A percentile compares a stretch with the other conserved stretches of the same genome.
These are phyloP conservation scores for Rhizopus microsporus DNA, from an alignment of 371 early-diverging fungal genomes.

Conservation along the genomic window DNA sequence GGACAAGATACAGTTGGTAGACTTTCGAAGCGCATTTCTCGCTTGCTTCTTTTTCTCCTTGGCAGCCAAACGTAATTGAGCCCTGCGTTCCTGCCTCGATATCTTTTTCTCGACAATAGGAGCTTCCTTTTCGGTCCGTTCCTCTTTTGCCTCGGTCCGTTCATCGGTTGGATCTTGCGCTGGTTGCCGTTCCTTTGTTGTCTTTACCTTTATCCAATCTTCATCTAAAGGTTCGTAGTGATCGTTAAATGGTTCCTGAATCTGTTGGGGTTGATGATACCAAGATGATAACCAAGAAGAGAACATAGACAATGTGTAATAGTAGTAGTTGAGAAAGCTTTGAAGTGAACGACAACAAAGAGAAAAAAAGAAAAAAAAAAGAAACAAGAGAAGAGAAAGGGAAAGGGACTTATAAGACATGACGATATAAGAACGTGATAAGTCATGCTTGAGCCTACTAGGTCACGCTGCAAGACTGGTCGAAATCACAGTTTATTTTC, in stretches of 20 bases:
- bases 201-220: conserved; percentile 27
- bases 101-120: neutral
- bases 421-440: conserved; percentile 2
- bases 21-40: conserved; percentile 19
- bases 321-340: neutral
- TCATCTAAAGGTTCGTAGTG: conserved; percentile 19
- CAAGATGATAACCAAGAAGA: conserved; percentile 27
- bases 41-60: conserved; percentile 13
- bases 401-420: conserved; percentile 1
- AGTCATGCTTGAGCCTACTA: conserved; percentile 1
- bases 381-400: neutral
- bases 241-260: conserved; percentile 21
- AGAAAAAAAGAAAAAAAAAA: neutral
- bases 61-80: neutral
- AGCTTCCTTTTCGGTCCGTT: neutral
- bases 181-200: conserved; percentile 15
- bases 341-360: neutral
- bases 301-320: conserved; percentile 14
- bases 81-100: neutral
- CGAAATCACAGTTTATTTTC: neutral
- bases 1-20: neutral
- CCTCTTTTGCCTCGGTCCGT: neutral
- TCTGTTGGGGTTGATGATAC: conserved; percentile 23
- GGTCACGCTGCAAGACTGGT: neutral
- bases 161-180: conserved; percentile 3